Percentiles rank a stretch among this genome's conserved stretches.
Evolutionary conservation across 495 filamentous ascomycete genomes (phyloP).

Genomic region (Corynascus novoguineensis): DNA sequence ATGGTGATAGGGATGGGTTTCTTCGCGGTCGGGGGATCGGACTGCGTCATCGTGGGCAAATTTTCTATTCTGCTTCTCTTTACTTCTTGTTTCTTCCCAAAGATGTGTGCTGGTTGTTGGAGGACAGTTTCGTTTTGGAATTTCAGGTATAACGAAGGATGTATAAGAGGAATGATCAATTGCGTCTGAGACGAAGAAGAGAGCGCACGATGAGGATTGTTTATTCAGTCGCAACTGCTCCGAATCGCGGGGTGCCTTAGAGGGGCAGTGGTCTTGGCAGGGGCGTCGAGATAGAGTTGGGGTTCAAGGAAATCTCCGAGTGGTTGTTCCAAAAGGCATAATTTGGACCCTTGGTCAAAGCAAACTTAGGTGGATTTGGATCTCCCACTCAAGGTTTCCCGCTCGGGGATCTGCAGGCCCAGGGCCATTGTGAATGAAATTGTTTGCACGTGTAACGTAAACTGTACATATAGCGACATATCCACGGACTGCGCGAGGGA

Average conservation of each 20-base stretch:
- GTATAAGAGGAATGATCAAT: no score
- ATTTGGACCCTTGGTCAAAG: not conserved
- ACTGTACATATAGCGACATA: no score
- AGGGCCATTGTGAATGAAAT: no score
- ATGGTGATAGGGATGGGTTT: constrained; percentile 82
- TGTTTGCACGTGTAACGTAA: no score
- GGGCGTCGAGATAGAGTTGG: constrained; percentile 8
- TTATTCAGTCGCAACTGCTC: not conserved
- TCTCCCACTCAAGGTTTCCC: no score
- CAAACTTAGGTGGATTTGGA: not conserved
- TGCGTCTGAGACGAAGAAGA: no score
- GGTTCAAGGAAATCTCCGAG: not conserved
- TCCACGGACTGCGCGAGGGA: no score
- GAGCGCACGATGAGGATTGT: no score
- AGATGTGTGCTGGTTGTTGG: not conserved
- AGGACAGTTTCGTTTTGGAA: not conserved
- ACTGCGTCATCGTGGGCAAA: not conserved
- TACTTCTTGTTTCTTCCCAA: not conserved
- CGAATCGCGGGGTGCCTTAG: not conserved
- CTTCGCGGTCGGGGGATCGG: not conserved
- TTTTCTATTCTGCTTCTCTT: not conserved
- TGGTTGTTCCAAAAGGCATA: not conserved
- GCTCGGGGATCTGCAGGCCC: no score
- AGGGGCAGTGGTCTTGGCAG: constrained; percentile 13
- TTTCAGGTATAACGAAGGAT: no score